phyloP scores from a whole-genome alignment of 805 yeast genomes.

The Ogataea allantospora region DNA sequence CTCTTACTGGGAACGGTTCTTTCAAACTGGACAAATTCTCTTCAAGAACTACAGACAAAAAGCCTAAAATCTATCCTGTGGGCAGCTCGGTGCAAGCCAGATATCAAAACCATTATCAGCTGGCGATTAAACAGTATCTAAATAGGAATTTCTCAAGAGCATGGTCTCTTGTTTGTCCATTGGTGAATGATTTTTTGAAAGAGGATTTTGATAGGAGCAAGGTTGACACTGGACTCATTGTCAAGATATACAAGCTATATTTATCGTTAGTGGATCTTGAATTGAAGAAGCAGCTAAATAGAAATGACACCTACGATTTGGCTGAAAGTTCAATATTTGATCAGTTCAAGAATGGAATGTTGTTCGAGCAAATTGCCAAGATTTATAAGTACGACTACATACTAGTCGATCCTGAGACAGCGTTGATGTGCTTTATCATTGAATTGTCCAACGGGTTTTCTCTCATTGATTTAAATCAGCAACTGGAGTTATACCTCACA shows the following conservation, averaged over 20 bases:
- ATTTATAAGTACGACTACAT: conserved; percentile 15
- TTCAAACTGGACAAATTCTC: not conserved
- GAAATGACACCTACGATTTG: not conserved
- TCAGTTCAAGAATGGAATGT: conserved; percentile 23
- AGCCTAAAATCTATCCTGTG: conserved; percentile 4
- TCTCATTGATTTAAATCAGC: conserved; percentile 19
- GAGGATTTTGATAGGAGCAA: not conserved
- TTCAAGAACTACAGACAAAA: not conserved
- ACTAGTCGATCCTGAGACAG: conserved; percentile 27
- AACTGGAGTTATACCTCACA: conserved; percentile 25
- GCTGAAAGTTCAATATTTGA: conserved; percentile 5
- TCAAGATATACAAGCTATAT: conserved; percentile 29
- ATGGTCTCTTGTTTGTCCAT: conserved; percentile 26
- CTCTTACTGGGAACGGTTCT: not conserved
- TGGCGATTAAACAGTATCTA: conserved; percentile 42
- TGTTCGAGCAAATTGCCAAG: conserved; percentile 21
- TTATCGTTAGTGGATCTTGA: conserved; percentile 30
- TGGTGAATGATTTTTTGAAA: conserved; percentile 20
- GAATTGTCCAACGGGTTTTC: conserved; percentile 31
- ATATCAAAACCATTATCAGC: conserved; percentile 32
- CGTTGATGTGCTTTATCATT: conserved; percentile 31
- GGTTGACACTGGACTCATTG: conserved; percentile 14
- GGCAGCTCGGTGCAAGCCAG: conserved; percentile 17
- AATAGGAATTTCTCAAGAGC: conserved; percentile 33
- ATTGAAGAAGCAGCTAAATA: conserved; percentile 20